Conservation (phyloP, 2,329 filamentous ascomycete genomes). For the Dothidotthia symphoricarpi region DNA sequence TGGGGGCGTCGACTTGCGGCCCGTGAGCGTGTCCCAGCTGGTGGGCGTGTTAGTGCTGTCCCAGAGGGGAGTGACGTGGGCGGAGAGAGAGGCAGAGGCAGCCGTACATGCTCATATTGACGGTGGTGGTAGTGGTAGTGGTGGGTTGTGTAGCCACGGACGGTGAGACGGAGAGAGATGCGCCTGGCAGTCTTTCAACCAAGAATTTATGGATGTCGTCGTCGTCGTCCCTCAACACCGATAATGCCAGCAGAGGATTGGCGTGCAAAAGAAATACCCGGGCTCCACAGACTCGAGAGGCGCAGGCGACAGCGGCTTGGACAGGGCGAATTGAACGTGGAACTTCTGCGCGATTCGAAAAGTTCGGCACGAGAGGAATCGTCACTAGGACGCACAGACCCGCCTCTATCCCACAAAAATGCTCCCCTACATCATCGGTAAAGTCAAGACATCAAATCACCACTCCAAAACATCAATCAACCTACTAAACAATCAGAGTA, state of each 20-base stretch:
- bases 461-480: slow-evolving; percentile 3
- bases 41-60: slow-evolving; percentile 3
- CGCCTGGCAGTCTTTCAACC: slow-evolving; percentile 20
- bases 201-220: too few species aligned
- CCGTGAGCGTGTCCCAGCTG: slow-evolving; percentile 58
- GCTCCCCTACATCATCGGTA: neutral
- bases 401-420: neutral
- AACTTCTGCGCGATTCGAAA: too few species aligned
- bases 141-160: slow-evolving; percentile 8
- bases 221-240: slow-evolving; percentile 20
- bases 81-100: neutral
- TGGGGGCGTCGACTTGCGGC: slow-evolving; percentile 55
- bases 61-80: neutral
- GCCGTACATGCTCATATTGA: slow-evolving; percentile 41
- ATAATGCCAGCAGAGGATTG: slow-evolving; percentile 11
- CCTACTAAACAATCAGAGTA: slow-evolving; percentile 1
- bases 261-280: slow-evolving; percentile 6
- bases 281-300: slow-evolving; percentile 19
- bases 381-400: slow-evolving; percentile 18
- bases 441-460: slow-evolving; percentile 1
- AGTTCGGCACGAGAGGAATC: slow-evolving; percentile 5
- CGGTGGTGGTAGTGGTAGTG: slow-evolving; percentile 13
- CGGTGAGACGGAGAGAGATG: slow-evolving; percentile 15
- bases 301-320: slow-evolving; percentile 28
- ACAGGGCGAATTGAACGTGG: too few species aligned